Percentiles rank a stretch among this genome's conserved stretches.
Evolutionary conservation across 2,329 filamentous ascomycete species (phyloP).

Genomic region (Nemania sp.): DNA sequence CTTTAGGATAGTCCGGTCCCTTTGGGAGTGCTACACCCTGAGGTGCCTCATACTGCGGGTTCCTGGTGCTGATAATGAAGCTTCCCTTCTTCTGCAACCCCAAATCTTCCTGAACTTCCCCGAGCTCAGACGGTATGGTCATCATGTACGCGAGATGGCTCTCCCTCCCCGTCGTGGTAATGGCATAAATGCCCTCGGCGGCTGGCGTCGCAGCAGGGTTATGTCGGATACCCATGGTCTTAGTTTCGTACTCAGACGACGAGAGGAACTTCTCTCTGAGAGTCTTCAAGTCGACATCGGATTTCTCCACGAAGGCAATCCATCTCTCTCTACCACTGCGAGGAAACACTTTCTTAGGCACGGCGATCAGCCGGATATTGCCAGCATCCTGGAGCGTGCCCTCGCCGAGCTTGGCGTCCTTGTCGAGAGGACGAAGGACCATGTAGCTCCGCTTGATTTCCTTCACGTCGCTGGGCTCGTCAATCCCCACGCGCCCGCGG

Average conservation of each 20-base stretch:
- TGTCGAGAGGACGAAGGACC: conserved; percentile 78
- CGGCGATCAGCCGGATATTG: conserved; percentile 77
- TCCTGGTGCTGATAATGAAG: conserved; percentile 84
- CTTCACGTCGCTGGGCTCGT: conserved; percentile 74
- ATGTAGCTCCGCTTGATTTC: conserved; percentile 86
- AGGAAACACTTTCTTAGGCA: conserved; percentile 89
- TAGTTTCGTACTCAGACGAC: conserved; percentile 77
- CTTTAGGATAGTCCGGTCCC: conserved; percentile 75
- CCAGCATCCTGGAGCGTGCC: conserved; percentile 62
- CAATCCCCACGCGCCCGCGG: conserved; percentile 78
- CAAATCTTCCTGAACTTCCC: conserved; percentile 79
- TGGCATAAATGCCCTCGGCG: conserved; percentile 88
- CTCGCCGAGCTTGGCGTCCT: conserved; percentile 73
- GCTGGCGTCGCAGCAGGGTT: conserved; percentile 77
- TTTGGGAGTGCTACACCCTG: conserved; percentile 72
- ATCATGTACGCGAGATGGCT: conserved; percentile 85
- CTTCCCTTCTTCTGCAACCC: conserved; percentile 78
- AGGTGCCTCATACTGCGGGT: conserved; percentile 77
- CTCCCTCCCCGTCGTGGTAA: conserved; percentile 77
- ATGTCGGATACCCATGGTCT: conserved; percentile 77
- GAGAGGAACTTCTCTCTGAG: conserved; percentile 80
- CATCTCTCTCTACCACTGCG: conserved; percentile 75
- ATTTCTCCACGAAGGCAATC: conserved; percentile 86
- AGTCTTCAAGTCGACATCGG: conserved; percentile 71
- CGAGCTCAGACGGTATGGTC: conserved; percentile 77